Evolutionary conservation across 2,329 filamentous ascomycete species (phyloP).

Genomic region (Malbranchea zuffiana): DNA sequence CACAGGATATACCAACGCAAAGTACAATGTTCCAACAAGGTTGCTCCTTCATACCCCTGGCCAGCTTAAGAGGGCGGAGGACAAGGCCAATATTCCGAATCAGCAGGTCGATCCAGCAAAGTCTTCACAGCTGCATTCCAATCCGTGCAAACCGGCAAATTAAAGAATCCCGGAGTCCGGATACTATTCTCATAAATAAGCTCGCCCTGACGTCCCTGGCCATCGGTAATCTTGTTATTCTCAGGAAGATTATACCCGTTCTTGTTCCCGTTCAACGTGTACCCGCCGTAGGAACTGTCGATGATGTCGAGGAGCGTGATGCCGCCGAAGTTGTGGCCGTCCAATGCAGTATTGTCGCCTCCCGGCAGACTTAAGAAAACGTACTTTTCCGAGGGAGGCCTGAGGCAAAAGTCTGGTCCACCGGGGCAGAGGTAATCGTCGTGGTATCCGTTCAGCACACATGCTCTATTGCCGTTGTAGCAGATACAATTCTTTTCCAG

Average conservation of each 20-base stretch:
- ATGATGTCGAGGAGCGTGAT: constrained; percentile 1
- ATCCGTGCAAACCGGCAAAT: constrained; percentile 2
- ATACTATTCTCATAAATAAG: neutral
- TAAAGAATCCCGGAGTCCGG: neutral
- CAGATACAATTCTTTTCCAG: neutral
- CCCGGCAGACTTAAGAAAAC: neutral
- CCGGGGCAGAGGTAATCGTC: neutral
- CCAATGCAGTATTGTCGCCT: neutral
- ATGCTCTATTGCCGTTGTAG: constrained; percentile 4
- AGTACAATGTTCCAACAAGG: too few relatives aligned
- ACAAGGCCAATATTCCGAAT: neutral
- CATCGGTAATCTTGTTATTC: neutral
- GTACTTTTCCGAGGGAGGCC: neutral
- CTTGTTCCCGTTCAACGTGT: neutral
- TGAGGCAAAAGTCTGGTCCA: neutral
- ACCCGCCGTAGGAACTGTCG: constrained; percentile 1
- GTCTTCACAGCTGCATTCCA: neutral
- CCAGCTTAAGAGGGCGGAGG: too few relatives aligned
- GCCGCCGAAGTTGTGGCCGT: neutral
- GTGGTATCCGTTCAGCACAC: neutral
- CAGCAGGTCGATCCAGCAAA: neutral
- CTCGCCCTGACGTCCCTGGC: neutral
- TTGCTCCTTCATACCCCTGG: too few relatives aligned
- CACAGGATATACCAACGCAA: too few relatives aligned
- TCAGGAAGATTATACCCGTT: constrained; percentile 2